Conservation (phyloP, 2,329 filamentous ascomycete species). For the Exutisphaerella laricina region DNA sequence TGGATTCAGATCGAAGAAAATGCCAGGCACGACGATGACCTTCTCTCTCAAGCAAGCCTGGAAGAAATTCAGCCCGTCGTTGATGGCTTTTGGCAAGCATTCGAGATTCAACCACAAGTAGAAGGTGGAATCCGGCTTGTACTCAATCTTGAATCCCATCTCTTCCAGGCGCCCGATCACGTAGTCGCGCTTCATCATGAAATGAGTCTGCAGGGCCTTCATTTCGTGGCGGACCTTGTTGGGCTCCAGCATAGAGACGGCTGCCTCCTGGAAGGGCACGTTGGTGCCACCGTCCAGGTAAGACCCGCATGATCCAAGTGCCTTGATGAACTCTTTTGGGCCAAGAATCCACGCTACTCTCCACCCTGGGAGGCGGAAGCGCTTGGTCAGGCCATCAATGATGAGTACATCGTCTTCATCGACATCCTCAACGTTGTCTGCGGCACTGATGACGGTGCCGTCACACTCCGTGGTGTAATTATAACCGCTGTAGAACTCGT, state of each 20-base stretch:
- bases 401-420: constrained; percentile 79
- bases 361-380: constrained; percentile 93
- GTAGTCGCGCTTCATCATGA: constrained; percentile 89
- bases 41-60: constrained; percentile 87
- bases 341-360: constrained; percentile 59
- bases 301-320: constrained; percentile 84
- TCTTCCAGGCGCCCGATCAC: constrained; percentile 71
- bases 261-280: constrained; percentile 87
- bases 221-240: constrained; percentile 75
- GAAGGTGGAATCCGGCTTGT: constrained; percentile 85
- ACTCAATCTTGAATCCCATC: constrained; percentile 78
- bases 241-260: constrained; percentile 88
- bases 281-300: constrained; percentile 94
- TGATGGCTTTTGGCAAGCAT: constrained; percentile 70
- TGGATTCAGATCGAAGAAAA: constrained; percentile 97
- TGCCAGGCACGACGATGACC: constrained; percentile 93
- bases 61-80: constrained; percentile 95
- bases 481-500: constrained; percentile 92
- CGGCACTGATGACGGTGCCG: constrained; percentile 79
- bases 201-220: constrained; percentile 81
- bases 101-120: constrained; percentile 74
- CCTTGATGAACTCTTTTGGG: constrained; percentile 93
- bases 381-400: constrained; percentile 93
- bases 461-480: constrained; percentile 94
- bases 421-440: constrained; percentile 84